Base-by-base conservation (phyloP, 345 rosid species). In the Odontarrhena argentea region DNA sequence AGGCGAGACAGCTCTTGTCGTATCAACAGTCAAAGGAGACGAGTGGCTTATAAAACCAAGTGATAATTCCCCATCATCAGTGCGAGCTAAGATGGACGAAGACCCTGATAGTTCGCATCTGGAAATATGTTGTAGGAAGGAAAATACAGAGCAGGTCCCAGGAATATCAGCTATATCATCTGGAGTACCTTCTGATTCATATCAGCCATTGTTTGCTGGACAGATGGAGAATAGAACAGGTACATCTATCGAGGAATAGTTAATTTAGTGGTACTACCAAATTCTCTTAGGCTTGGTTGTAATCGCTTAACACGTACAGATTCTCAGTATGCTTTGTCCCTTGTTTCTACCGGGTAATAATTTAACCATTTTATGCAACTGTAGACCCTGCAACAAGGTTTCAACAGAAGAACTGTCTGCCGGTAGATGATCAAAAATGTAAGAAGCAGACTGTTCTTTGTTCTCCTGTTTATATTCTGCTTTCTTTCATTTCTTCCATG, bases 1-100 rank as follows among this genome's bases (percentile, higher is more conserved):
- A 49, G 99, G 99, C 58, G 98, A 93, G 79, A 91, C 97, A 2
- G 99, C 96, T 50, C 32, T 94, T 74, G 92, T 94, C 63, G 91
- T 94, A 73, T 87, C 99, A 58, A 82, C 85, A 79, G 82, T 87
- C 18, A 81, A 79, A 59, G 87, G 65, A 52, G 82, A 77, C 46
- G 81, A 86, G 41, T 70, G 70, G 67, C 69, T 55, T 59, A 62
- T 75, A 71, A 76, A 78, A 75, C 77, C 84, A 63, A 77, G 71
- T 63, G 78, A 78, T 76, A 73, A 57, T 46, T 36, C 49, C 71
- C 53, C 74, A 10, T 65, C 80, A 28, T 41, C 46, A 38, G 68
- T 67, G 65, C 82, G 77, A 76, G 68, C 70, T 68, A 73, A 67
- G 14, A 57, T 75, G 69, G 78, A 60, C 55, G 49, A 76, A 76